These are phyloP conservation scores for Coemansia aciculifera DNA, from an alignment of 192 early-diverging fungal species.

Conservation along the genomic window DNA sequence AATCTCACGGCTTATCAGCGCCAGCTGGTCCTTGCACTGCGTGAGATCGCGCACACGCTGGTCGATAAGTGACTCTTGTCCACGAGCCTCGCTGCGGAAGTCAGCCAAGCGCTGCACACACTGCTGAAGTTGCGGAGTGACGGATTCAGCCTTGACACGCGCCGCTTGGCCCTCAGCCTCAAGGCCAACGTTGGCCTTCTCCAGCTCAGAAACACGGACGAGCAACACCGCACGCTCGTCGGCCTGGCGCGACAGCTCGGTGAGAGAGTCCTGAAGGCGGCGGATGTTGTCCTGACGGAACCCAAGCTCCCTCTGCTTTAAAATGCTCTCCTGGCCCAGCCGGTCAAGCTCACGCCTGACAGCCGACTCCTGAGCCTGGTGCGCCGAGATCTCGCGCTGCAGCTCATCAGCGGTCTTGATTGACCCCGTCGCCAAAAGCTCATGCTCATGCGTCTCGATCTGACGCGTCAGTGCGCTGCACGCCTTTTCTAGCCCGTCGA, in stretches of 20 bases:
- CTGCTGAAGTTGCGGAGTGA: constrained; percentile 29
- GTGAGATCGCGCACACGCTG: constrained; percentile 30
- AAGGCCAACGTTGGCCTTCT: constrained; percentile 9
- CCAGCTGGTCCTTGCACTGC: constrained; percentile 41
- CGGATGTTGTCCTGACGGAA: constrained; percentile 46
- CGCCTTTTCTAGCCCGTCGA: constrained; percentile 42
- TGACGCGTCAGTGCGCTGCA: constrained; percentile 45
- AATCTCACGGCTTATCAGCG: constrained; percentile 35
- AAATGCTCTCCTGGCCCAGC: constrained; percentile 53
- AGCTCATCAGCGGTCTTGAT: constrained; percentile 68
- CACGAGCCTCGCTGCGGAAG: constrained; percentile 30
- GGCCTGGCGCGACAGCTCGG: constrained; percentile 31
- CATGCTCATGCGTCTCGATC: constrained; percentile 53
- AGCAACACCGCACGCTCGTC: constrained; percentile 27
- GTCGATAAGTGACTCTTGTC: constrained; percentile 28
- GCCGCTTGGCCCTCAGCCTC: constrained; percentile 14
- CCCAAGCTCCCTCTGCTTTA: constrained; percentile 61
- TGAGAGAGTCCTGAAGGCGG: constrained; percentile 21
- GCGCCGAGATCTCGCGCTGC: constrained; percentile 58
- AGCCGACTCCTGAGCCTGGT: constrained; percentile 41
- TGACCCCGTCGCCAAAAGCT: constrained; percentile 61
- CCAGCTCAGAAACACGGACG: constrained; percentile 29
- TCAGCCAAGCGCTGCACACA: constrained; percentile 24
- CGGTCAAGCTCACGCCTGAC: constrained; percentile 60
- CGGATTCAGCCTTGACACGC: constrained; percentile 18